Evolutionary conservation across 305 asterid species (phyloP).

Genomic region (Nicotiana rustica): DNA sequence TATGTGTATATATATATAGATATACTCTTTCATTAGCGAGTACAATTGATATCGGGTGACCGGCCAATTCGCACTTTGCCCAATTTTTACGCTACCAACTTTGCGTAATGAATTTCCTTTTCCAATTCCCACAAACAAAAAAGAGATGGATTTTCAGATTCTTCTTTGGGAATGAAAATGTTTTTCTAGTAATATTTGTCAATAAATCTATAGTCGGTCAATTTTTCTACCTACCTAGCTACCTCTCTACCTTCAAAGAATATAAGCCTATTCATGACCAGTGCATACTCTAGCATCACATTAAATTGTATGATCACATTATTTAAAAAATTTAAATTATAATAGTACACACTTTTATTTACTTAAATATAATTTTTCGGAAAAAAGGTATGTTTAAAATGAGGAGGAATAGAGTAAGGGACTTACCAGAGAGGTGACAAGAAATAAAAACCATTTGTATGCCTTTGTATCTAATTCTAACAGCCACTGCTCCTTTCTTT

Average conservation of each 20-base stretch:
- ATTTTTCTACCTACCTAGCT: background rate
- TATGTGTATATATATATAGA: no score
- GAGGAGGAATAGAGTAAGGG: background rate
- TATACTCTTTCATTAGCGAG: no score
- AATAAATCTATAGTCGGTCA: background rate
- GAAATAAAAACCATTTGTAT: slow-evolving; percentile 62
- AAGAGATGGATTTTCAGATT: background rate
- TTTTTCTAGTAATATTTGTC: background rate
- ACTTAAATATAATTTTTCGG: no score
- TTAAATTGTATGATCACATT: no score
- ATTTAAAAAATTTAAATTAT: no score
- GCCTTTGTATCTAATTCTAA: slow-evolving; percentile 60
- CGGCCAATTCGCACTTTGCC: background rate
- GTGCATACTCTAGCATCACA: no score
- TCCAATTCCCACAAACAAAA: background rate
- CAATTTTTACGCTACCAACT: background rate
- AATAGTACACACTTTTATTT: no score
- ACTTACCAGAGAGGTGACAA: slow-evolving; percentile 76
- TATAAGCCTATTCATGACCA: no score
- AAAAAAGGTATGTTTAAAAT: background rate
- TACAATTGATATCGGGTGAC: no score
- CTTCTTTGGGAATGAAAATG: background rate
- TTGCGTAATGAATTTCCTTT: background rate
- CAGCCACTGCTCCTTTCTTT: slow-evolving; percentile 75
- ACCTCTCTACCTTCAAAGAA: no score